Base-by-base conservation (phyloP, 2,329 filamentous ascomycete species). In the Byssothecium circinans region DNA sequence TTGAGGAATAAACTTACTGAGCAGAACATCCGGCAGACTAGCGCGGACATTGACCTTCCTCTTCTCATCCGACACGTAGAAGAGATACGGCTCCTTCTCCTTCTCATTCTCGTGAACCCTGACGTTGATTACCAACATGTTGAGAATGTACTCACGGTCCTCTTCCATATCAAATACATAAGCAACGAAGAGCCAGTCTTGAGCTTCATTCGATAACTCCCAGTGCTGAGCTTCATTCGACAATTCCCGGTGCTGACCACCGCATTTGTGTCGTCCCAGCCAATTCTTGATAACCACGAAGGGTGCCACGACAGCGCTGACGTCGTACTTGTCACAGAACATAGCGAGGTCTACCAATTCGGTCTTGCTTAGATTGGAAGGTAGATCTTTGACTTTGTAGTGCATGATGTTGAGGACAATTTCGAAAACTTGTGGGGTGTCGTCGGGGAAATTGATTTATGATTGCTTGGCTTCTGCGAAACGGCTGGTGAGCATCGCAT, bases 241-340 rank as follows among this genome's bases (percentile, higher is more conserved):
- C n/a, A n/a, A n/a, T n/a, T n/a, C n/a, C n/a, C n/a, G n/a, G n/a
- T n/a, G n/a, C n/a, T n/a, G n/a, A n/a, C n/a, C n/a, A n/a, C n/a
- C n/a, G 27, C 17, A 15, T 14, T 18, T 17, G 14, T 34, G 27
- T 8, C 7, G 27, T 2, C n/a, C 30, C 18, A 42, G 15, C 40
- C 40, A 42, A 15, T 33, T 20, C 17, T n/a, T n/a, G n/a, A n/a
- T n/a, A n/a, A 14, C 11, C 18, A 34, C 11, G 29, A 42, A 42
- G 4, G 29, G 29, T 3, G 14, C 4, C 6, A 42, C 18, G 14
- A 42, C 14, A 6, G 8, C 18, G 15, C 18, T n/a, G 14, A 42
- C n/a, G 14, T 14, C 15, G 30, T 71, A 71, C 22, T 68, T 67
- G 47, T 69, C 65, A 36, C 61, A 59, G 18, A 68, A 29, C 10